Evolutionary conservation across 108 stramenopile species (phyloP).

Genomic region (Cyclotella choctawhatcheeana): DNA sequence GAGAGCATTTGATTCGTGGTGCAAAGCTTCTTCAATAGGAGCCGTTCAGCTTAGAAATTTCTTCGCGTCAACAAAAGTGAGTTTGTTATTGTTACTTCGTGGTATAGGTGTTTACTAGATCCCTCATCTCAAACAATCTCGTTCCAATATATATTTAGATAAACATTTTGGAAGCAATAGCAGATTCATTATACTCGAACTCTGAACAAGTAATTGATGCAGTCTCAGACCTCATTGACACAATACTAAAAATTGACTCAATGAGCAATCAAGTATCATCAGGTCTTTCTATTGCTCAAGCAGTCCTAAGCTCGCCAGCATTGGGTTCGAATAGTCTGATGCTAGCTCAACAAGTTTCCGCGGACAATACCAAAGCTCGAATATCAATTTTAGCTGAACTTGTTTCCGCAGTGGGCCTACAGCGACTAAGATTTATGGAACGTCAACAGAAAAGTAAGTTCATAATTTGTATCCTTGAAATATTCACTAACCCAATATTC

Average conservation of each 20-base stretch:
- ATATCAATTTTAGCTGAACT: conserved; percentile 61
- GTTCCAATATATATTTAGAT: conserved; percentile 42
- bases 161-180: conserved; percentile 67
- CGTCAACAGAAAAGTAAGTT: conserved; percentile 56
- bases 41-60: conserved; percentile 36
- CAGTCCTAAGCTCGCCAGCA: conserved; percentile 25
- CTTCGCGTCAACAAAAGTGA: conserved; percentile 27
- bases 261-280: conserved; percentile 24
- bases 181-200: conserved; percentile 78
- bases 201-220: conserved; percentile 67
- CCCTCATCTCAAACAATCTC: not conserved
- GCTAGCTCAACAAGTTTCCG: conserved; percentile 30
- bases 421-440: conserved; percentile 75
- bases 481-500: not conserved
- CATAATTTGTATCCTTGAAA: not conserved
- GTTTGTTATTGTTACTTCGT: not conserved
- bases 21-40: conserved; percentile 30
- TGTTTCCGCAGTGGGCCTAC: conserved; percentile 67
- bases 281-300: conserved; percentile 41
- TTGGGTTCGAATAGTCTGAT: conserved; percentile 14
- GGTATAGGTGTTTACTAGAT: not conserved
- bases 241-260: conserved; percentile 38
- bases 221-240: conserved; percentile 74
- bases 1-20: conserved; percentile 47
- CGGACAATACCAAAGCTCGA: conserved; percentile 63